Evolutionary conservation across 345 rosid genomes (phyloP).

Genomic region (Linum tenue): DNA sequence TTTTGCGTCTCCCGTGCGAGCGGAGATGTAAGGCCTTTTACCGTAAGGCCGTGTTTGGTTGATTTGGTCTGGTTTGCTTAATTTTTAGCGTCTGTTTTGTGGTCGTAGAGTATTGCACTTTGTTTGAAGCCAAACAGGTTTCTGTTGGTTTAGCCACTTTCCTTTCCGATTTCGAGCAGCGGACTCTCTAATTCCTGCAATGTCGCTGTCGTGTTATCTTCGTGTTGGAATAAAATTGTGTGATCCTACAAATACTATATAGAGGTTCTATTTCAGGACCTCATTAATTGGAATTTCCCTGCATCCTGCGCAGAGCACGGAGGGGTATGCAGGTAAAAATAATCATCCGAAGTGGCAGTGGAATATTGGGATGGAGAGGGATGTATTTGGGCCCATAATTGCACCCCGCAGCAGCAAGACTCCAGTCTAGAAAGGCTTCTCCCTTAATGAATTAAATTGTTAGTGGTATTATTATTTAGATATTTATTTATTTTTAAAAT

Average conservation of each 20-base stretch:
- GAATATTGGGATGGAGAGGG: too few relatives aligned
- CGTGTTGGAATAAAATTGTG: constrained; percentile 15
- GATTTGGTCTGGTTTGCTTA: background rate
- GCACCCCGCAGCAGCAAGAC: too few relatives aligned
- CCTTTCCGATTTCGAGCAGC: background rate
- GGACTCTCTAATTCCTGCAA: background rate
- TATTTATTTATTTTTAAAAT: too few relatives aligned
- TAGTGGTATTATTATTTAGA: too few relatives aligned
- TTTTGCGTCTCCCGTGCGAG: constrained; percentile 12
- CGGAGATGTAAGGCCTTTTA: constrained; percentile 23
- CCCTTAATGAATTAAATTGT: too few relatives aligned
- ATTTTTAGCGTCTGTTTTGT: background rate
- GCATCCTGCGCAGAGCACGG: too few relatives aligned
- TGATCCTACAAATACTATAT: background rate
- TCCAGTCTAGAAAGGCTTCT: too few relatives aligned
- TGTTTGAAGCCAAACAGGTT: background rate
- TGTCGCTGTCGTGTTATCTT: background rate
- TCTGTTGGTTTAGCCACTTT: background rate
- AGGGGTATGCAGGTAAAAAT: too few relatives aligned
- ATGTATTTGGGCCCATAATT: too few relatives aligned
- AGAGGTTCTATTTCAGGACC: too few relatives aligned
- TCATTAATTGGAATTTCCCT: too few relatives aligned
- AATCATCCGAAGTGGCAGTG: too few relatives aligned
- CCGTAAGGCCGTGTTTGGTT: background rate
- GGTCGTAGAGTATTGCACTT: background rate